Evolutionary conservation across 1,139 yeast species (phyloP).

Genomic region (Lipomyces yarrowii): DNA sequence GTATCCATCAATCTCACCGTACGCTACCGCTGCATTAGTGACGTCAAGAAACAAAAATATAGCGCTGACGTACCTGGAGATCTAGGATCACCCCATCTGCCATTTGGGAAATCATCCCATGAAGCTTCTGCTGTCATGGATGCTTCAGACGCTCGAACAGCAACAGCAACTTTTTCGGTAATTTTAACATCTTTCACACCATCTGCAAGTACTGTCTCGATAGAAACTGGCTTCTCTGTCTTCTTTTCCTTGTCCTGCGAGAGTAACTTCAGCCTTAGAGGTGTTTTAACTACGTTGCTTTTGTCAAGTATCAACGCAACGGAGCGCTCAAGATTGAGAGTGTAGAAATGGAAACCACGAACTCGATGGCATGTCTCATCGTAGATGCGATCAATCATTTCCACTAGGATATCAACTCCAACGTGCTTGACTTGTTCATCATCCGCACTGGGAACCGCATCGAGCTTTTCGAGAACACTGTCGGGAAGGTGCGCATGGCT

Average conservation of each 20-base stretch:
- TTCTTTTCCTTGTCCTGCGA: constrained; percentile 38
- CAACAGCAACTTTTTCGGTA: constrained; percentile 58
- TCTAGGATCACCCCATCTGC: constrained; percentile 95
- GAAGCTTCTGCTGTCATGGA: constrained; percentile 88
- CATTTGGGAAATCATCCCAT: constrained; percentile 98
- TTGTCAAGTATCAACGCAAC: constrained; percentile 79
- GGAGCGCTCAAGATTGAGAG: constrained; percentile 86
- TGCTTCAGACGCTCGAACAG: constrained; percentile 76
- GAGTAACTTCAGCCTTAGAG: constrained; percentile 48
- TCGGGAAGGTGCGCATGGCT: constrained; percentile 87
- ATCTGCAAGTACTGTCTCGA: constrained; percentile 22
- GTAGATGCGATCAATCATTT: constrained; percentile 62
- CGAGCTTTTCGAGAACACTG: constrained; percentile 53
- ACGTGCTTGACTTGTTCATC: constrained; percentile 83
- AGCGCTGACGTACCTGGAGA: constrained; percentile 57
- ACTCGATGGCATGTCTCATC: constrained; percentile 54
- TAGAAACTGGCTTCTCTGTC: constrained; percentile 24
- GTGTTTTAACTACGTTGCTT: constrained; percentile 46
- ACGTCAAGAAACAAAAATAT: neutral
- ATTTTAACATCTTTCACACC: constrained; percentile 16
- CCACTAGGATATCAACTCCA: constrained; percentile 74
- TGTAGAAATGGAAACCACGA: constrained; percentile 86
- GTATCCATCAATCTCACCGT: constrained; percentile 96
- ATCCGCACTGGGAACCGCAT: constrained; percentile 64
- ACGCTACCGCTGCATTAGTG: constrained; percentile 50